These are phyloP conservation scores for Dothistroma pini DNA, from an alignment of 2,329 filamentous ascomycete species.

Conservation along the genomic window DNA sequence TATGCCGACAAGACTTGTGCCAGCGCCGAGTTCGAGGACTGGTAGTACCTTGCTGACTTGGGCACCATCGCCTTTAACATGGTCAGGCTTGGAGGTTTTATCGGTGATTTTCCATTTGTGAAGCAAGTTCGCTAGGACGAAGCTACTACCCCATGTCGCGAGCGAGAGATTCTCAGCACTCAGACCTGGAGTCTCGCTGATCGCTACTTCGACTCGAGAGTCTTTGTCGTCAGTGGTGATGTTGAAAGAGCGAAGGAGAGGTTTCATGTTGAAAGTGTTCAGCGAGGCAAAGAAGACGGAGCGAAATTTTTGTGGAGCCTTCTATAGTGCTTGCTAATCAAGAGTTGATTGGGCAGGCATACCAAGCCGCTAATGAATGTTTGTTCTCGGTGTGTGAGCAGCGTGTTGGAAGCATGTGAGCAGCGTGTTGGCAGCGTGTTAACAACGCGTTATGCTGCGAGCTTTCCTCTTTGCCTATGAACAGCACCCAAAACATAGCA, in stretches of 20 bases:
- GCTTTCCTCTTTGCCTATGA: no score
- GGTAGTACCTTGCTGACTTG: slow-evolving; percentile 13
- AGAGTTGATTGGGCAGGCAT: no score
- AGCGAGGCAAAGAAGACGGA: background rate
- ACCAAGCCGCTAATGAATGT: no score
- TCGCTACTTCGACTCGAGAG: slow-evolving; percentile 15
- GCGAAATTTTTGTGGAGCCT: no score
- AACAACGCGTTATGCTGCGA: no score
- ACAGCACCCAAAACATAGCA: no score
- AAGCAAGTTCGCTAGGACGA: slow-evolving; percentile 36
- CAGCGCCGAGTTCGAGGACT: slow-evolving; percentile 39
- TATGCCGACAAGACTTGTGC: slow-evolving; percentile 39
- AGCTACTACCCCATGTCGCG: slow-evolving; percentile 40
- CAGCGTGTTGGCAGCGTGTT: no score
- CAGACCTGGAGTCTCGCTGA: slow-evolving; percentile 20
- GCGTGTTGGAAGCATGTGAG: no score
- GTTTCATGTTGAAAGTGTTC: slow-evolving; percentile 8
- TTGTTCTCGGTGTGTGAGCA: no score
- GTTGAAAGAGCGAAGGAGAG: slow-evolving; percentile 70
- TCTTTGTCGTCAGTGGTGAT: slow-evolving; percentile 61
- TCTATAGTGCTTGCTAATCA: no score
- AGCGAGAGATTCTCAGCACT: slow-evolving; percentile 37
- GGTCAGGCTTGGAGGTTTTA: background rate
- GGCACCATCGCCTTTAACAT: background rate
- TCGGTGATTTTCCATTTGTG: slow-evolving; percentile 30